A percentile compares a stretch with the other conserved stretches of the same genome.
Evolutionary conservation across 495 filamentous ascomycete species (phyloP).

Genomic region (Chaetomidium leptoderma): DNA sequence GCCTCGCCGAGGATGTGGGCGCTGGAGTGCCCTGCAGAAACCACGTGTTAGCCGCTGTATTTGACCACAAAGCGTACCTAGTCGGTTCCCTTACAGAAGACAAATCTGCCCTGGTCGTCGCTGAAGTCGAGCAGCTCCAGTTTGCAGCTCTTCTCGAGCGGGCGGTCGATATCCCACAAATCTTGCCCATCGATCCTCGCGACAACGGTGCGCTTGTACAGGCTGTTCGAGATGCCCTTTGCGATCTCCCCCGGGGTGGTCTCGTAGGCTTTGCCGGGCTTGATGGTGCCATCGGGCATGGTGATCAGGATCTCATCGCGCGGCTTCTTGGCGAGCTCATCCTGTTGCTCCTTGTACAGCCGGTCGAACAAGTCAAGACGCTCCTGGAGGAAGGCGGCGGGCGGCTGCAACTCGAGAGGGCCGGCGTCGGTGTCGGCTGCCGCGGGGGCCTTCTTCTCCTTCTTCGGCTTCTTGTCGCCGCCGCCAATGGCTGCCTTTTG

Average conservation of each 20-base stretch:
- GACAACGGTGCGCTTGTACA: conserved; percentile 73
- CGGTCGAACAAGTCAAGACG: conserved; percentile 83
- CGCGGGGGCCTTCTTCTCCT: conserved; percentile 39
- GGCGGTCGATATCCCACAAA: conserved; percentile 89
- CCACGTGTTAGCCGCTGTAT: conserved; percentile 26
- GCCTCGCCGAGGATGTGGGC: conserved; percentile 94
- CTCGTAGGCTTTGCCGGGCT: conserved; percentile 64
- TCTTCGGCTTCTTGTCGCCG: conserved; percentile 34
- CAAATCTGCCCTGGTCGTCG: conserved; percentile 67
- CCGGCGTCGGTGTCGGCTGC: conserved; percentile 34
- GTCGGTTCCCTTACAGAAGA: conserved; percentile 22
- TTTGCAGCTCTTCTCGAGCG: conserved; percentile 74
- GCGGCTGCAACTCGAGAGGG: conserved; percentile 57
- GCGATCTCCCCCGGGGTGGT: conserved; percentile 66
- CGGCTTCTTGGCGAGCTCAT: conserved; percentile 62
- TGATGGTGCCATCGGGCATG: conserved; percentile 57
- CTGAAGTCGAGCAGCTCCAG: conserved; percentile 81
- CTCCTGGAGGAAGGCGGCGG: conserved; percentile 74
- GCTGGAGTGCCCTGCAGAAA: conserved; percentile 76
- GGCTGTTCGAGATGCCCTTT: conserved; percentile 60
- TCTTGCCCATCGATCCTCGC: conserved; percentile 68
- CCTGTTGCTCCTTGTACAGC: conserved; percentile 76
- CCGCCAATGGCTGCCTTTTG: conserved; percentile 33
- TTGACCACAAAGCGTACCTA: background rate
- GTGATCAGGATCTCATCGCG: conserved; percentile 64